These are phyloP conservation scores for Pezicula radicicola DNA, from an alignment of 2,329 filamentous ascomycete genomes.

Conservation along the genomic window DNA sequence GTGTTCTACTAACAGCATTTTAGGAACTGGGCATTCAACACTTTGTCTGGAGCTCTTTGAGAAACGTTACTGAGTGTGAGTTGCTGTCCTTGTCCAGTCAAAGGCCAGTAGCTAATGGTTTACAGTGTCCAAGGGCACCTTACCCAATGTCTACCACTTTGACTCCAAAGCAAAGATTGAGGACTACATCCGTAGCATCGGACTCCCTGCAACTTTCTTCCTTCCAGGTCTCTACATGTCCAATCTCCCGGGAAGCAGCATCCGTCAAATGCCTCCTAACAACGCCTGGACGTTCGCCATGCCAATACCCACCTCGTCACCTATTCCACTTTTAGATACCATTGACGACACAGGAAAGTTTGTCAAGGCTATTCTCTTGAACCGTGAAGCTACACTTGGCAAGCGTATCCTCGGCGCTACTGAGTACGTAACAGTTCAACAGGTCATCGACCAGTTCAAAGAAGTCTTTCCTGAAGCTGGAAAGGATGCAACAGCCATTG, in stretches of 20 bases:
- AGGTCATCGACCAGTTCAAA: constrained; percentile 38
- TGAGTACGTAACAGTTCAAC: constrained; percentile 35
- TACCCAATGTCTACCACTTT: constrained; percentile 36
- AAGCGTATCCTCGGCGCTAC: constrained; percentile 40
- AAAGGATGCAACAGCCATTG: constrained; percentile 31
- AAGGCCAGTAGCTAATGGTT: constrained; percentile 1
- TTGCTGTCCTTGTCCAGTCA: not conserved
- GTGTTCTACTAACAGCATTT: constrained; percentile 5
- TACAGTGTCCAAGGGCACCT: constrained; percentile 36
- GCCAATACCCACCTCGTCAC: constrained; percentile 25
- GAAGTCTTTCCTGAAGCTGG: constrained; percentile 36
- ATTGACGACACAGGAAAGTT: constrained; percentile 32
- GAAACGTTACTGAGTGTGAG: constrained; percentile 37
- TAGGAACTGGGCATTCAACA: constrained; percentile 40
- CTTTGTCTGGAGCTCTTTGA: constrained; percentile 43
- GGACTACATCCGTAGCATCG: constrained; percentile 29
- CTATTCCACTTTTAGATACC: constrained; percentile 31
- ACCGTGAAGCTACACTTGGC: constrained; percentile 36
- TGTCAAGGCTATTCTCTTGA: constrained; percentile 27
- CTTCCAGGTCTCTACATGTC: constrained; percentile 50
- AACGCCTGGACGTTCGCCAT: constrained; percentile 26
- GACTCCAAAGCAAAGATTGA: constrained; percentile 36
- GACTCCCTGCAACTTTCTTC: constrained; percentile 45
- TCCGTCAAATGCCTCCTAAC: constrained; percentile 22
- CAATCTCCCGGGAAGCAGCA: constrained; percentile 34